Conservation (phyloP, 2,329 filamentous ascomycete genomes). For the Diaporthe nobilis region DNA sequence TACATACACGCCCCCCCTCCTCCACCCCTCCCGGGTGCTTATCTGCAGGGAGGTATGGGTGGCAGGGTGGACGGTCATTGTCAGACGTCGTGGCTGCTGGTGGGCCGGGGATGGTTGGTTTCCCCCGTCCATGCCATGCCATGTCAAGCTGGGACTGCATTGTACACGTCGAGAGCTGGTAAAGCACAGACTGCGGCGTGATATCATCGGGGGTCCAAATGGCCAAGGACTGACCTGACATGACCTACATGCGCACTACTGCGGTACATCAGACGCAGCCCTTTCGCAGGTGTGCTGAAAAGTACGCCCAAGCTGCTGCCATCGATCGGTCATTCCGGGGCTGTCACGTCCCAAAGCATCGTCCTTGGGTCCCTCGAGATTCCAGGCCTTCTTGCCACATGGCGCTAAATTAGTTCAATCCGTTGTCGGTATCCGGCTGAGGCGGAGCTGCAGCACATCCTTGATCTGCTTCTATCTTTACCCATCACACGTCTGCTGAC, state of each 20-base stretch:
- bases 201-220: constrained; percentile 24
- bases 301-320: constrained; percentile 20
- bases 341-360: constrained; percentile 2
- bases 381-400: constrained; percentile 20
- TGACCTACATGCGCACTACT: constrained; percentile 13
- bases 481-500: constrained; percentile 18
- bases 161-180: neutral
- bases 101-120: neutral
- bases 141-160: neutral
- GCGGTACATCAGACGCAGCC: constrained; percentile 12
- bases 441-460: constrained; percentile 26
- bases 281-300: constrained; percentile 21
- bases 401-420: constrained; percentile 25
- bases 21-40: constrained; percentile 21
- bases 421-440: constrained; percentile 31
- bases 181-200: constrained; percentile 20
- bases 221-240: constrained; percentile 11
- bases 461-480: constrained; percentile 31
- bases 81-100: constrained; percentile 12
- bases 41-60: constrained; percentile 25
- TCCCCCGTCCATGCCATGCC: neutral
- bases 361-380: neutral
- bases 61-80: constrained; percentile 7
- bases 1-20: constrained; percentile 12
- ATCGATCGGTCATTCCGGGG: constrained; percentile 10